These are phyloP conservation scores for Isatis lusitanica DNA, from an alignment of 441 rosid genomes.

Conservation along the genomic window DNA sequence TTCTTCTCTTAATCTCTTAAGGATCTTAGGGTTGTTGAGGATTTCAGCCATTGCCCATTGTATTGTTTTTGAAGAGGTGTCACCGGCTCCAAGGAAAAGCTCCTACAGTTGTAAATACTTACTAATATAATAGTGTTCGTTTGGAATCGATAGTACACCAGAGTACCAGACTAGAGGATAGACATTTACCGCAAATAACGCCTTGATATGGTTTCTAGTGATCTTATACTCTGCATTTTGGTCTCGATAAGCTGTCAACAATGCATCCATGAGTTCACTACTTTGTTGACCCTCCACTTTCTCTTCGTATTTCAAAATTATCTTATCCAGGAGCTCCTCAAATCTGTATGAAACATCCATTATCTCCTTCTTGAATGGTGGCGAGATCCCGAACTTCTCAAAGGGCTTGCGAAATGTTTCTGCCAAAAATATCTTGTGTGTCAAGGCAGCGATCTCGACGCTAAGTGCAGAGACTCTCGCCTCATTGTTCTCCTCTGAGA, in stretches of 20 bases:
- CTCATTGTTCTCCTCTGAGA: not conserved
- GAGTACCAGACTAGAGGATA: too few species aligned
- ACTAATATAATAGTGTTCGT: too few species aligned
- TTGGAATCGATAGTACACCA: too few species aligned
- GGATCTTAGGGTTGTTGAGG: not conserved
- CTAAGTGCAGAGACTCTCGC: not conserved
- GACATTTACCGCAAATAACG: not conserved
- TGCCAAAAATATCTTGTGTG: not conserved
- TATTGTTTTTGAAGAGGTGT: not conserved
- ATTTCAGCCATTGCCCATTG: slow-evolving; percentile 15
- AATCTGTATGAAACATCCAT: not conserved
- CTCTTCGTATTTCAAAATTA: not conserved
- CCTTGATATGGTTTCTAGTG: not conserved
- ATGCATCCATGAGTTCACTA: not conserved
- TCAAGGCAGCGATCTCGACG: not conserved
- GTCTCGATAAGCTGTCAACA: not conserved
- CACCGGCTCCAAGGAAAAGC: slow-evolving; percentile 1
- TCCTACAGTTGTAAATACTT: not conserved
- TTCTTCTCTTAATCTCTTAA: not conserved
- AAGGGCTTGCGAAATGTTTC: not conserved
- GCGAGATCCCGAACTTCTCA: not conserved
- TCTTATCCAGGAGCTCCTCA: not conserved
- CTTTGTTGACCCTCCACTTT: not conserved
- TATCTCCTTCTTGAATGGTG: not conserved
- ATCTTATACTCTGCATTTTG: not conserved